phyloP scores from a whole-genome alignment of 805 yeast genomes.

The Metschnikowia bowlesiae region DNA sequence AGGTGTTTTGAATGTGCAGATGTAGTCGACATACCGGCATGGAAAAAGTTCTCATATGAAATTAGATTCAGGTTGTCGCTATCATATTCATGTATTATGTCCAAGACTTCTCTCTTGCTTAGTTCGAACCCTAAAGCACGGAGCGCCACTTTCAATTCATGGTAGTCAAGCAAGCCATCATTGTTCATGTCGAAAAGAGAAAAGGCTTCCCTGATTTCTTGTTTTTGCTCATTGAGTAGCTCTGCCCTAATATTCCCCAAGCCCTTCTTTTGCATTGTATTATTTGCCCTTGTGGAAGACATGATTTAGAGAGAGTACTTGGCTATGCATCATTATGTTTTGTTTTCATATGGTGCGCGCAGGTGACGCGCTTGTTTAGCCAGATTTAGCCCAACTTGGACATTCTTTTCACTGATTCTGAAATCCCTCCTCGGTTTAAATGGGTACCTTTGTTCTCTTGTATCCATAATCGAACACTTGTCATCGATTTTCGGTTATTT shows the following conservation, averaged over 20 bases:
- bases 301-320: slow-evolving; percentile 1
- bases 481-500: not conserved
- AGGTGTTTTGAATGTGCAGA: not conserved
- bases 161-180: slow-evolving; percentile 87
- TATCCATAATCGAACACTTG: not conserved
- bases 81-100: slow-evolving; percentile 76
- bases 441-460: not conserved
- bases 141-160: slow-evolving; percentile 89
- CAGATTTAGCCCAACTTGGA: not conserved
- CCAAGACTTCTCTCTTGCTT: slow-evolving; percentile 67
- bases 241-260: slow-evolving; percentile 54
- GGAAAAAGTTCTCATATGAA: slow-evolving; percentile 75
- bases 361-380: not conserved
- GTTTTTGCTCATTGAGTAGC: slow-evolving; percentile 79
- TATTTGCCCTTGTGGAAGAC: slow-evolving; percentile 8
- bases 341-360: slow-evolving; percentile 2
- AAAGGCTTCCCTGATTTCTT: slow-evolving; percentile 90
- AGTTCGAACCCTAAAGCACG: slow-evolving; percentile 90
- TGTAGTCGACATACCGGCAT: slow-evolving; percentile 50
- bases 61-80: slow-evolving; percentile 69
- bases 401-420: not conserved
- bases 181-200: slow-evolving; percentile 86
- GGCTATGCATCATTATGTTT: not conserved
- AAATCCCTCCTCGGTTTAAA: not conserved
- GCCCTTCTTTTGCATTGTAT: slow-evolving; percentile 16